phyloP scores from a whole-genome alignment of 2,329 filamentous ascomycete genomes.

The Huntiella omanensis region DNA sequence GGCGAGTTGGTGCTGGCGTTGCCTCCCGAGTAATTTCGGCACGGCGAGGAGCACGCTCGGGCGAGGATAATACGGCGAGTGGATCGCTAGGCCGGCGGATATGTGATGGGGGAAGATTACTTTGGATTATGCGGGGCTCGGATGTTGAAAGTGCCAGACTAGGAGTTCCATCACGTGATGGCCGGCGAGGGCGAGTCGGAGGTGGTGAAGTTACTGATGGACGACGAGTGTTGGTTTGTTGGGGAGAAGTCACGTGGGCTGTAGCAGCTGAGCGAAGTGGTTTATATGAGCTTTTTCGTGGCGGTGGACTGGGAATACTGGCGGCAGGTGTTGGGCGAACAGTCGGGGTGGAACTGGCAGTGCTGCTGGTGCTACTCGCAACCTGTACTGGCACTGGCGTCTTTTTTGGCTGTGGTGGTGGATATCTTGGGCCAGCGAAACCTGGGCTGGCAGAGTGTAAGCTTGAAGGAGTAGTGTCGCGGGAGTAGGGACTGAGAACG shows the following conservation, averaged over 20 bases:
- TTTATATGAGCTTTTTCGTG: constrained; percentile 18
- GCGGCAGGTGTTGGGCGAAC: constrained; percentile 14
- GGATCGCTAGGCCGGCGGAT: constrained; percentile 27
- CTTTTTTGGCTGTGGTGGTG: not conserved
- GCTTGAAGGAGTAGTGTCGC: constrained; percentile 62
- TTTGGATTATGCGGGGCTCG: constrained; percentile 38
- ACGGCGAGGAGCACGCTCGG: not conserved
- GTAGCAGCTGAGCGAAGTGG: constrained; percentile 32
- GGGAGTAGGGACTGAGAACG: constrained; percentile 36
- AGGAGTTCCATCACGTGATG: constrained; percentile 50
- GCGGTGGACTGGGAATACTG: constrained; percentile 17
- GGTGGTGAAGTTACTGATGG: not conserved
- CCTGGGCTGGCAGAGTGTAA: constrained; percentile 57
- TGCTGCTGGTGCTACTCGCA: not conserved
- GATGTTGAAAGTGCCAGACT: constrained; percentile 31
- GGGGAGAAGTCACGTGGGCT: constrained; percentile 33
- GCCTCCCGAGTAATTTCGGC: constrained; percentile 1
- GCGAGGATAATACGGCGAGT: constrained; percentile 11
- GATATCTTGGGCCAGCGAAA: constrained; percentile 19
- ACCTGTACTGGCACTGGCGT: not conserved
- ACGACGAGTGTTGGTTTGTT: not conserved
- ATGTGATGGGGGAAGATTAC: constrained; percentile 34
- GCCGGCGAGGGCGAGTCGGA: constrained; percentile 32
- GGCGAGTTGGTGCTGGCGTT: constrained; percentile 8
- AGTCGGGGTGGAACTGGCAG: not conserved